phyloP scores from a whole-genome alignment of 169 alveolate genomes.

The Theileria equi region DNA sequence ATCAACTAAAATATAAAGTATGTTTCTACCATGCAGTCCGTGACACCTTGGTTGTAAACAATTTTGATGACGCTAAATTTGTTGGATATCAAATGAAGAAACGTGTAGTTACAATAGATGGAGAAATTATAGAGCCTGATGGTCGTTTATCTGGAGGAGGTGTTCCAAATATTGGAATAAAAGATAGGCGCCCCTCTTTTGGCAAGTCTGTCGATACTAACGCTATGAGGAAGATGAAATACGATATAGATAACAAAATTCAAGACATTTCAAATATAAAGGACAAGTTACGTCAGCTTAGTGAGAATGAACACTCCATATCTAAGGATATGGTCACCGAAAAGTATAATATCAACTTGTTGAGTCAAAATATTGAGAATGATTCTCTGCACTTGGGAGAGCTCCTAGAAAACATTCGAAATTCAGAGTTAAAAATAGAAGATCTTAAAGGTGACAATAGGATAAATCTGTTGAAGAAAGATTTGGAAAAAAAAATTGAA shows the following conservation, averaged over 20 bases:
- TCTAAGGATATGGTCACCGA: too few relatives aligned
- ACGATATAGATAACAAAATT: too few relatives aligned
- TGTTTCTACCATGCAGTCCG: constrained; percentile 87
- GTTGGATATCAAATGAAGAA: constrained; percentile 81
- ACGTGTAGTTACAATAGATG: constrained; percentile 90
- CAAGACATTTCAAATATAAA: too few relatives aligned
- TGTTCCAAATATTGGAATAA: constrained; percentile 27
- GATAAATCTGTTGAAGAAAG: constrained; percentile 7
- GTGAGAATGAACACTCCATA: too few relatives aligned
- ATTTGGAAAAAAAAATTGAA: background rate
- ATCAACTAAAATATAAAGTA: constrained; percentile 68
- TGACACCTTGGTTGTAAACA: constrained; percentile 87
- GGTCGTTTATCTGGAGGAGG: constrained; percentile 94
- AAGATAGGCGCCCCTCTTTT: constrained; percentile 22
- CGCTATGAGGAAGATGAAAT: too few relatives aligned
- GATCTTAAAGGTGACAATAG: background rate
- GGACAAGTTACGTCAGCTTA: too few relatives aligned
- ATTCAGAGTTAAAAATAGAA: background rate
- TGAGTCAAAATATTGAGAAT: too few relatives aligned
- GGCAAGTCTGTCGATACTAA: too few relatives aligned
- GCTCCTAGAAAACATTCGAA: background rate
- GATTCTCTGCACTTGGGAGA: background rate
- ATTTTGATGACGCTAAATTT: constrained; percentile 83
- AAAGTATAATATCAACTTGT: too few relatives aligned
- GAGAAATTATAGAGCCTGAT: constrained; percentile 89